Evolutionary conservation across 257 asterid species (phyloP), one percentile per base, ranked within the genome.

Genomic region (Cruciata laevipes): DNA sequence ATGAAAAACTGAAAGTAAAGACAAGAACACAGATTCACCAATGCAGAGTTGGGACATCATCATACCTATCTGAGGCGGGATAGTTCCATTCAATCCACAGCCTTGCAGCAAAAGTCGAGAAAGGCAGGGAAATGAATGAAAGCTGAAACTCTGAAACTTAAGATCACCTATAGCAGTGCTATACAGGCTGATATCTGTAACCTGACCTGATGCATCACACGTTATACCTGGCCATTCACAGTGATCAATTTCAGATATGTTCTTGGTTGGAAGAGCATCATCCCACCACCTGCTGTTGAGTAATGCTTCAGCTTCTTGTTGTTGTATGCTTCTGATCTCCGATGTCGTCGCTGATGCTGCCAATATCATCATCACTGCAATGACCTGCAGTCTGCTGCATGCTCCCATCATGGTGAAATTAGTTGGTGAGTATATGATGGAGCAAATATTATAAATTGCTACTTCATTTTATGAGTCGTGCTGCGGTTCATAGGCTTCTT

Each of bases 21-120:
- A n/a, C n/a, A n/a, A n/a, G n/a, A n/a, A n/a, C n/a, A n/a, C n/a
- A n/a, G n/a, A n/a, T n/a, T n/a, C n/a, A n/a, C n/a, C n/a, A 7
- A 16, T n/a, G 0, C 3, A 5, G 25, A 65, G 42, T 4, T 25
- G 7, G 20, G 69, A 47, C 5, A 65, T 16, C 3, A n/a, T n/a
- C n/a, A 13, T 27, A 47, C 42, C 69, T 25, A 65, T 47, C 16
- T 65, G 27, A 65, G 69, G 60, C 25, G 69, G 69, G 59, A 65
- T 27, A 11, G 20, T 9, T 7, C 69, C 60, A 3, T 35, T 25
- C 11, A 65, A 3, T 16, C 60, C 69, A 16, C 10, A 24, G 6
- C 6, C 4, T 7, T 0, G 21, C 18, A 47, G 42, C 18, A 10
- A 25, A 20, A 64, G 68, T 38, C 4, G 2, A 40, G 5, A 23